Percentiles rank a stretch among this genome's conserved stretches.
These are phyloP conservation scores for Hura crepitans DNA, from an alignment of 441 rosid genomes.

Conservation along the genomic window DNA sequence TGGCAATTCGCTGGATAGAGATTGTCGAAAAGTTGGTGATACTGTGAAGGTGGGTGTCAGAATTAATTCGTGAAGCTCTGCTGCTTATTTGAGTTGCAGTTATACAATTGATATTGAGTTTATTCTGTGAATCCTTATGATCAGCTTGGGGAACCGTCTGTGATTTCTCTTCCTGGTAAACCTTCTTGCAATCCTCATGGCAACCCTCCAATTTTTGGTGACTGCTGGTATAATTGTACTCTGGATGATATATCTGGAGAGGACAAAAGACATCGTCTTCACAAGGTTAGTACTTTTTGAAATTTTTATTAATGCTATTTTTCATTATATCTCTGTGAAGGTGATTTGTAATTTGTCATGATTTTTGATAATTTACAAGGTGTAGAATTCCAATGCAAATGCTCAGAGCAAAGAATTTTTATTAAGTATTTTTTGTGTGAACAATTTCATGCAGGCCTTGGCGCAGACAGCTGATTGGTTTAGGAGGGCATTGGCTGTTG, in stretches of 20 bases:
- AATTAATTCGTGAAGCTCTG: slow-evolving; percentile 12
- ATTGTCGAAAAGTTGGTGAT: slow-evolving; percentile 77
- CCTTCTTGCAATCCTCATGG: slow-evolving; percentile 76
- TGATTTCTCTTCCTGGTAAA: slow-evolving; percentile 39
- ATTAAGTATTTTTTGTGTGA: neutral
- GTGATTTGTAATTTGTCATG: neutral
- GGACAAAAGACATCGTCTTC: slow-evolving; percentile 83
- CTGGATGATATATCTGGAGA: slow-evolving; percentile 81
- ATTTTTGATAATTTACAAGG: neutral
- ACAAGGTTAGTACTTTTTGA: slow-evolving; percentile 47
- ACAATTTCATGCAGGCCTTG: slow-evolving; percentile 57
- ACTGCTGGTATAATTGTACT: slow-evolving; percentile 98
- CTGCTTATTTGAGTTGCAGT: slow-evolving; percentile 3
- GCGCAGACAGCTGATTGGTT: slow-evolving; percentile 98
- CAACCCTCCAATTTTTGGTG: slow-evolving; percentile 79
- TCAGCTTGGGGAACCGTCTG: slow-evolving; percentile 94
- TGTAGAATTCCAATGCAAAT: neutral
- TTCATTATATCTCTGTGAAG: slow-evolving; percentile 6
- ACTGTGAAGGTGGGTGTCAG: slow-evolving; percentile 70
- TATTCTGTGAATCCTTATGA: slow-evolving; percentile 12
- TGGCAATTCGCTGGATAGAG: slow-evolving; percentile 89
- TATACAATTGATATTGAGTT: slow-evolving; percentile 17
- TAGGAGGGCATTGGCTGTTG: slow-evolving; percentile 86
- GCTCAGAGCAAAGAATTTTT: neutral
- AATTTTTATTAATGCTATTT: neutral